These are phyloP conservation scores for Rehmannia glutinosa DNA, from an alignment of 257 asterid species.

Conservation along the genomic window DNA sequence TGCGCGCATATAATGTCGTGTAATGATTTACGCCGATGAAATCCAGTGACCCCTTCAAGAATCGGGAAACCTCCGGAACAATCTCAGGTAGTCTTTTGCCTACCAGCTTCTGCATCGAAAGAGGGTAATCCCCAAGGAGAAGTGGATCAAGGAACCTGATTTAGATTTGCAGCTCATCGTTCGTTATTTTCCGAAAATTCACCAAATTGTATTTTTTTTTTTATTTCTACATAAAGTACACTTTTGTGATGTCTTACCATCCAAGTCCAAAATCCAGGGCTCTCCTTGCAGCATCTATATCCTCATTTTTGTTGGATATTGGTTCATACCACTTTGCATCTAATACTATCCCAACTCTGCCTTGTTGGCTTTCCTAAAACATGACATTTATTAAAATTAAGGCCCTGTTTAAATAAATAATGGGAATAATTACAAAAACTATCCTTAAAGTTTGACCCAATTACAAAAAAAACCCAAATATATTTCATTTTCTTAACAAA, in stretches of 20 bases:
- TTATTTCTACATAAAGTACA: background rate
- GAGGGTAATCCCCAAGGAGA: slow-evolving; percentile 79
- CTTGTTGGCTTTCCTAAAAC: slow-evolving; percentile 55
- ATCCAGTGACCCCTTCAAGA: slow-evolving; percentile 67
- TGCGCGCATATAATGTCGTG: slow-evolving; percentile 62
- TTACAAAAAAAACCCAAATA: too few relatives aligned
- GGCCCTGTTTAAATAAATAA: too few relatives aligned
- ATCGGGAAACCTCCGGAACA: slow-evolving; percentile 29
- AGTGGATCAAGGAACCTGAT: slow-evolving; percentile 96
- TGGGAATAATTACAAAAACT: too few relatives aligned
- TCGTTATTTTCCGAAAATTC: too few relatives aligned
- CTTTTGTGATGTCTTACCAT: slow-evolving; percentile 43
- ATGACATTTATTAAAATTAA: background rate
- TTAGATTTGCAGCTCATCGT: slow-evolving; percentile 16
- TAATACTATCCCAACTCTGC: slow-evolving; percentile 67
- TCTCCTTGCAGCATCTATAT: slow-evolving; percentile 62
- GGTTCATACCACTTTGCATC: slow-evolving; percentile 86
- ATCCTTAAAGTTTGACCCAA: too few relatives aligned
- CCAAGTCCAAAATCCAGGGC: slow-evolving; percentile 79
- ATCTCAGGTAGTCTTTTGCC: slow-evolving; percentile 61
- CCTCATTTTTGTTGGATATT: slow-evolving; percentile 47
- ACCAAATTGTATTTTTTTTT: too few relatives aligned
- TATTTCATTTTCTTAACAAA: too few relatives aligned
- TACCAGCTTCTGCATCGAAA: slow-evolving; percentile 79
- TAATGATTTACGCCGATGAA: slow-evolving; percentile 85